A percentile compares a stretch with the other conserved stretches of the same genome.
Evolutionary conservation across 352 stramenopile species (phyloP).

Genomic region (Globisporangium nodosum): DNA sequence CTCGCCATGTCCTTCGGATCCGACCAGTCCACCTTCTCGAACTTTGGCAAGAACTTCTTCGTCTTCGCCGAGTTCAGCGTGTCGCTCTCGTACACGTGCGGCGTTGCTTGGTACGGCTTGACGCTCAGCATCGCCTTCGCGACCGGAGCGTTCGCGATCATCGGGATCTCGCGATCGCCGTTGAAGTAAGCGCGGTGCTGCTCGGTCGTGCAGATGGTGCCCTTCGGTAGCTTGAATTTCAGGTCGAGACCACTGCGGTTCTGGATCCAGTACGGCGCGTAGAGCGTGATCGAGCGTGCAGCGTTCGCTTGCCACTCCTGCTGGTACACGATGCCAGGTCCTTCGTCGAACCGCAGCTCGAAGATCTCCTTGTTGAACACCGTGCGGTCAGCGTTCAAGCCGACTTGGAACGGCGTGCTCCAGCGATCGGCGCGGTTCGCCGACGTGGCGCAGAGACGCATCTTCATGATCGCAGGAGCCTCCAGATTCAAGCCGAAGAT

Average conservation of each 20-base stretch:
- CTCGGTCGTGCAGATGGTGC: conserved; percentile 49
- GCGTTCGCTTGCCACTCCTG: conserved; percentile 59
- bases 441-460: conserved; percentile 61
- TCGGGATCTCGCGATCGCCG: conserved; percentile 48
- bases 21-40: conserved; percentile 70
- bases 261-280: conserved; percentile 80
- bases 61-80: conserved; percentile 37
- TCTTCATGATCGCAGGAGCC: conserved; percentile 65
- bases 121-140: conserved; percentile 67
- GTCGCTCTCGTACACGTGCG: conserved; percentile 43
- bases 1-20: conserved; percentile 62
- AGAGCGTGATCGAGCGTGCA: conserved; percentile 60
- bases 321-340: conserved; percentile 57
- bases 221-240: conserved; percentile 54
- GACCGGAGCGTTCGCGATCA: conserved; percentile 51
- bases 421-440: conserved; percentile 40
- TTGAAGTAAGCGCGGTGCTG: conserved; percentile 71
- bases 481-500: conserved; percentile 74
- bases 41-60: conserved; percentile 72
- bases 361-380: conserved; percentile 50
- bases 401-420: conserved; percentile 60
- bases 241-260: conserved; percentile 79
- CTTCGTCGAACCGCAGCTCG: conserved; percentile 57
- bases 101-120: conserved; percentile 66
- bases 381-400: conserved; percentile 39